Conservation (phyloP, 2,329 filamentous ascomycete genomes). For the Didymella sp. region DNA sequence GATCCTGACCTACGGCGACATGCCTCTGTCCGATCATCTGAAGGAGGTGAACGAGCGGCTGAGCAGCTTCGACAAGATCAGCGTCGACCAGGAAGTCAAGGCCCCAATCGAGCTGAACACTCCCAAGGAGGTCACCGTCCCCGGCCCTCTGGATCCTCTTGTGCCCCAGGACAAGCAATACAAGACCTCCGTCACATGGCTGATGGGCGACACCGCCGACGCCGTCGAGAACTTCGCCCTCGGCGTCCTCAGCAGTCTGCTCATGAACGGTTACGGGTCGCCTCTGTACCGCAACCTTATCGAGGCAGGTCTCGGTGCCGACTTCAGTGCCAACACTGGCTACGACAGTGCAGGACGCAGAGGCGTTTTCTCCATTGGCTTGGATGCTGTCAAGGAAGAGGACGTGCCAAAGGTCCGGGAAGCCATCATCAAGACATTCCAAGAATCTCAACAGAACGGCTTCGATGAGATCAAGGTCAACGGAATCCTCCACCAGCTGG, state of each 20-base stretch:
- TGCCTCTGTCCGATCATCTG: constrained; percentile 83
- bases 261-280: constrained; percentile 95
- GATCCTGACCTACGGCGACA: constrained; percentile 92
- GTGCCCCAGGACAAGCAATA: constrained; percentile 85
- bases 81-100: constrained; percentile 76
- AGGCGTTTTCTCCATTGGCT: constrained; percentile 86
- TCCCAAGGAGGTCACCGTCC: constrained; percentile 72
- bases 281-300: constrained; percentile 89
- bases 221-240: constrained; percentile 88
- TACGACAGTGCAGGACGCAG: constrained; percentile 80
- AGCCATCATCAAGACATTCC: constrained; percentile 74
- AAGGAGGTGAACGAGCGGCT: constrained; percentile 79
- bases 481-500: constrained; percentile 90
- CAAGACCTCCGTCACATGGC: constrained; percentile 94
- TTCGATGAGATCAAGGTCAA: constrained; percentile 92
- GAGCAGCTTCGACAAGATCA: constrained; percentile 72
- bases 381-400: constrained; percentile 85
- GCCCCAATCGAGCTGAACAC: constrained; percentile 75
- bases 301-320: constrained; percentile 86
- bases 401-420: constrained; percentile 80
- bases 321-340: constrained; percentile 94
- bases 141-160: constrained; percentile 85
- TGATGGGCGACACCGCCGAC: constrained; percentile 82
- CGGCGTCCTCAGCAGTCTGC: constrained; percentile 78
- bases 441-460: constrained; percentile 73